These are phyloP conservation scores for Aspergillus pseudotamarii DNA, from an alignment of 2,329 filamentous ascomycete genomes.

Conservation along the genomic window DNA sequence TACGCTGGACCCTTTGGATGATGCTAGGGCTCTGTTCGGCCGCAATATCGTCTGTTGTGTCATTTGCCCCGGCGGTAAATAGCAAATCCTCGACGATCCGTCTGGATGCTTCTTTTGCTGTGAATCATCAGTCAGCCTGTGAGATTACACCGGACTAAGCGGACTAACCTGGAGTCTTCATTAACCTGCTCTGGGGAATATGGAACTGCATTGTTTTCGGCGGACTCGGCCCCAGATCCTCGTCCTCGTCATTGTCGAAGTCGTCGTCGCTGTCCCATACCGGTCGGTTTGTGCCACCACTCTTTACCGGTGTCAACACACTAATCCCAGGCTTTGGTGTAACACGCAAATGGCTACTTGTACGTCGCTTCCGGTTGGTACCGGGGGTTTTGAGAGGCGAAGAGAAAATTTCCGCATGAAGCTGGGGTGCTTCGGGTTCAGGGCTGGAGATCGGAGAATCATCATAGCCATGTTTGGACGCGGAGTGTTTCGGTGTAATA, in stretches of 20 bases:
- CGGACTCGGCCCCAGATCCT: conserved; percentile 72
- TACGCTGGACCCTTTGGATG: conserved; percentile 41
- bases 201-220: conserved; percentile 71
- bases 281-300: conserved; percentile 40
- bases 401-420: conserved; percentile 83
- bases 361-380: conserved; percentile 48
- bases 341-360: conserved; percentile 40
- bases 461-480: conserved; percentile 33
- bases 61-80: conserved; percentile 48
- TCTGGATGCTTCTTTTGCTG: conserved; percentile 54
- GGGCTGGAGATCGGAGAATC: conserved; percentile 70
- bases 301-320: conserved; percentile 72
- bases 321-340: conserved; percentile 78
- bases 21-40: conserved; percentile 49
- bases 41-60: conserved; percentile 40
- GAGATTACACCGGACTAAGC: not conserved
- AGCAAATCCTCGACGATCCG: conserved; percentile 53
- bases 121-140: conserved; percentile 3
- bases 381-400: conserved; percentile 63
- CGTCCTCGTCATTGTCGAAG: conserved; percentile 60
- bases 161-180: conserved; percentile 51
- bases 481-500: conserved; percentile 34
- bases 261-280: conserved; percentile 75
- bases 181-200: conserved; percentile 51
- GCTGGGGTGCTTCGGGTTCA: conserved; percentile 76